Evolutionary conservation across 177 flowering plant species (phyloP), one percentile per base, ranked within the genome.

Genomic region (Vitis hybrid): DNA sequence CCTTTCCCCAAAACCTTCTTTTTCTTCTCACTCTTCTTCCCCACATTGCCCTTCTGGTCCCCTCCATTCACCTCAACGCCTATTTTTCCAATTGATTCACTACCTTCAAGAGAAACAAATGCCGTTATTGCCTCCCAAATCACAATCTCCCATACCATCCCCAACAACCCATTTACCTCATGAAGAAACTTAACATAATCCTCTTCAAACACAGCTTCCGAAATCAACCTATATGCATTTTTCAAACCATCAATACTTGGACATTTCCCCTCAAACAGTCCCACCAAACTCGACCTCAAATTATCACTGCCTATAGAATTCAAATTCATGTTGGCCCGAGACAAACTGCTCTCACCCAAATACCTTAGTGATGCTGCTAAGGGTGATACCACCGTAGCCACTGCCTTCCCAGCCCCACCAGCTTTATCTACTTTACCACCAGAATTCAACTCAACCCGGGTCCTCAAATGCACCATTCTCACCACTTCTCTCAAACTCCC

Each of bases 1-100:
- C 98, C 99, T 78, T 88, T 96, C n/a, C 99, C 99, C 77, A 92
- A 70, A 70, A 81, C 86, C 81, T 85, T 87, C 76, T 83, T 83
- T 70, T 84, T 89, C 83, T 85, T 90, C 68, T 89, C 92, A 59
- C 76, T 68, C 81, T 88, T 94, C 78, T 77, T 89, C 1, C 73
- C 85, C 0, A 12, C 80, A 38, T 38, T 1, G 2, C 2, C 47
- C 59, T 77, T 79, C 52, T 17, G 66, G 22, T 69, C 76, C 51
- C 54, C 77, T 59, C 78, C 84, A 71, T 77, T 83, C 44, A 44
- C 72, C 53, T 74, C 87, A 64, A 14, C 72, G 44, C 66, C 70
- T 66, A 52, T n/a, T 71, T 68, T 79, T 31, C 73, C 84, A 55
- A 67, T 64, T 62, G 81, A 58, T 19, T 82, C 89, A 59, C 55